Conservation (phyloP, 2,329 filamentous ascomycete genomes). For the Didymella glomerata region DNA sequence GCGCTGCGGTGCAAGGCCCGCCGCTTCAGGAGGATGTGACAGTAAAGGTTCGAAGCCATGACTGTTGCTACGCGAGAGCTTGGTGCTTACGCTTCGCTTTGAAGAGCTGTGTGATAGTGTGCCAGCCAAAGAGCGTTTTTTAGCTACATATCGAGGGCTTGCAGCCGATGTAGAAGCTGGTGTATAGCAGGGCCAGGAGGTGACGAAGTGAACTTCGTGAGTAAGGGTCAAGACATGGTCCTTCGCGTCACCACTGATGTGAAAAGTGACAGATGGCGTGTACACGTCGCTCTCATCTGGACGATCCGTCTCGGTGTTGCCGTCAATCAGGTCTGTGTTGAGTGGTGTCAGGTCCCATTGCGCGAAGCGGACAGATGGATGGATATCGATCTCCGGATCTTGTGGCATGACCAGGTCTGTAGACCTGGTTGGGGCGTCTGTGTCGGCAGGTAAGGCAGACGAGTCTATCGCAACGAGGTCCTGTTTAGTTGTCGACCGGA, state of each 20-base stretch:
- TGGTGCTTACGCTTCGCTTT: slow-evolving; percentile 40
- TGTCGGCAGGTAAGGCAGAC: slow-evolving; percentile 43
- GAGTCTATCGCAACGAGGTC: slow-evolving; percentile 48
- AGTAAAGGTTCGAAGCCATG: slow-evolving; percentile 48
- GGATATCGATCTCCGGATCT: slow-evolving; percentile 38
- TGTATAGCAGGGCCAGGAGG: slow-evolving; percentile 62
- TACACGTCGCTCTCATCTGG: slow-evolving; percentile 36
- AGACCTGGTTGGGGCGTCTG: slow-evolving; percentile 30
- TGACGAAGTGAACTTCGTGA: slow-evolving; percentile 63
- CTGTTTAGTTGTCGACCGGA: slow-evolving; percentile 50
- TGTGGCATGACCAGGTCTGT: slow-evolving; percentile 51
- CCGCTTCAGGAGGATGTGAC: slow-evolving; percentile 46
- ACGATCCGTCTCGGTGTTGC: slow-evolving; percentile 25
- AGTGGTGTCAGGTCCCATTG: slow-evolving; percentile 42
- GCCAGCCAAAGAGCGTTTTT: slow-evolving; percentile 35
- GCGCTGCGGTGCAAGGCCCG: slow-evolving; percentile 38
- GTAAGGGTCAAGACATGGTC: slow-evolving; percentile 50
- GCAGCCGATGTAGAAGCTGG: slow-evolving; percentile 44
- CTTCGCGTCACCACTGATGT: slow-evolving; percentile 23
- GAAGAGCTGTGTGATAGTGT: slow-evolving; percentile 45
- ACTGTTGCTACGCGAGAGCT: slow-evolving; percentile 41
- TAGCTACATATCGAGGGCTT: slow-evolving; percentile 34
- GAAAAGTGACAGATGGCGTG: slow-evolving; percentile 49
- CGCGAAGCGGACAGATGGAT: slow-evolving; percentile 31
- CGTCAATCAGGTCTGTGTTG: slow-evolving; percentile 37